Percentiles rank a stretch among this genome's conserved stretches.
phyloP scores from a whole-genome alignment of 495 filamentous ascomycete genomes.

The Lepidopterella palustris region DNA sequence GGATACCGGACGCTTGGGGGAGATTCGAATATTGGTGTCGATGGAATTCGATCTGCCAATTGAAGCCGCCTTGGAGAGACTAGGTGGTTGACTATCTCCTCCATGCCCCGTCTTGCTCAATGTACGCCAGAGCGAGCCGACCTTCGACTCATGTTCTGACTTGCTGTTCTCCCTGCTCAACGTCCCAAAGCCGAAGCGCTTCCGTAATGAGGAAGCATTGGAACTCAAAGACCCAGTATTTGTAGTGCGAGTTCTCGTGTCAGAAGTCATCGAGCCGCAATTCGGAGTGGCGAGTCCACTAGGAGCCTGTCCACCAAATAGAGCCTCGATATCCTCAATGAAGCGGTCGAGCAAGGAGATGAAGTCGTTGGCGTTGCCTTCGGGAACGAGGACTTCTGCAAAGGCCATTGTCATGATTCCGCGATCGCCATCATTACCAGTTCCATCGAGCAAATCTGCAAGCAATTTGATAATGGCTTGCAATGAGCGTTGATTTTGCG shows the following conservation, averaged over 20 bases:
- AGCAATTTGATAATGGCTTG: constrained; percentile 77
- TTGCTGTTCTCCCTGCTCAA: constrained; percentile 72
- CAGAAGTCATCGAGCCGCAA: constrained; percentile 43
- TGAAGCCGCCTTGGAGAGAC: constrained; percentile 52
- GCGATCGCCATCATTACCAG: constrained; percentile 85
- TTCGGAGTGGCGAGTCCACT: constrained; percentile 31
- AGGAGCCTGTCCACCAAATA: constrained; percentile 63
- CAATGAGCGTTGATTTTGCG: constrained; percentile 87
- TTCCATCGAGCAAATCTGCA: constrained; percentile 84
- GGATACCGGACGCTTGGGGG: constrained; percentile 40
- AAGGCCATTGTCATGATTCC: constrained; percentile 87
- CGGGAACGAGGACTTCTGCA: constrained; percentile 74
- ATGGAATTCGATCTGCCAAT: constrained; percentile 75
- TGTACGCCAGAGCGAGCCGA: constrained; percentile 74
- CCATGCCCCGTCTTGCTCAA: constrained; percentile 73
- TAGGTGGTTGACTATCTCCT: constrained; percentile 46
- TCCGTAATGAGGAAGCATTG: constrained; percentile 77
- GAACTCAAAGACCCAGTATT: constrained; percentile 56
- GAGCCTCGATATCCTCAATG: constrained; percentile 82
- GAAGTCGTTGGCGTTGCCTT: constrained; percentile 71
- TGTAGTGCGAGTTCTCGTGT: constrained; percentile 43
- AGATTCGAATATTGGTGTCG: constrained; percentile 56
- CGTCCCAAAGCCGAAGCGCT: constrained; percentile 70
- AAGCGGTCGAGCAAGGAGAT: constrained; percentile 86
- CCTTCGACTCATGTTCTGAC: constrained; percentile 61